Percentiles rank a stretch among this genome's conserved stretches.
Evolutionary conservation across 495 filamentous ascomycete genomes (phyloP).

Genomic region (Penicillium atrosanguineum): DNA sequence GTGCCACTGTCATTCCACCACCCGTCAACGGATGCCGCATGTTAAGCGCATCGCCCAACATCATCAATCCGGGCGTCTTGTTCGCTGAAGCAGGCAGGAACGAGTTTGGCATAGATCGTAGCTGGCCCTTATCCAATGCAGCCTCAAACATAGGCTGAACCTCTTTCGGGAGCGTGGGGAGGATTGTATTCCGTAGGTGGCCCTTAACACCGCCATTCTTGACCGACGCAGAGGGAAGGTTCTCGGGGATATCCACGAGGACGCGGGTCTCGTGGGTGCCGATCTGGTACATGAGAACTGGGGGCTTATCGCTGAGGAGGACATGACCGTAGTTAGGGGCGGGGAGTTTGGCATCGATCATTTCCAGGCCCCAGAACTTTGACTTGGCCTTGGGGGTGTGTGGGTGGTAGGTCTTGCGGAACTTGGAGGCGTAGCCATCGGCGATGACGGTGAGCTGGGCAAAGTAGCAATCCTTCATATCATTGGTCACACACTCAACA

Average conservation of each 20-base stretch:
- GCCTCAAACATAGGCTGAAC: conserved; percentile 70
- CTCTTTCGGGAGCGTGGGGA: conserved; percentile 71
- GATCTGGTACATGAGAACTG: conserved; percentile 95
- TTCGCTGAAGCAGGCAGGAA: conserved; percentile 78
- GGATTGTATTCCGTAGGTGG: conserved; percentile 71
- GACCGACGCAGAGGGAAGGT: conserved; percentile 65
- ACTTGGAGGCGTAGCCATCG: conserved; percentile 91
- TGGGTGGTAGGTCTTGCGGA: conserved; percentile 77
- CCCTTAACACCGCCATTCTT: conserved; percentile 76
- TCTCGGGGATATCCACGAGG: conserved; percentile 85
- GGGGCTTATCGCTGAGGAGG: conserved; percentile 69
- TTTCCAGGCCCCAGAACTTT: conserved; percentile 89
- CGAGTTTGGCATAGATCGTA: conserved; percentile 88
- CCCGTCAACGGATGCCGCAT: conserved; percentile 96
- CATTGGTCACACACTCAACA: conserved; percentile 63
- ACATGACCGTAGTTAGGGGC: conserved; percentile 78
- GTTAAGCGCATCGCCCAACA: conserved; percentile 91
- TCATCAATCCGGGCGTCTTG: conserved; percentile 68
- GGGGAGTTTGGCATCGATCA: conserved; percentile 81
- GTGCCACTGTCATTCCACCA: conserved; percentile 93
- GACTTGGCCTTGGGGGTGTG: conserved; percentile 66
- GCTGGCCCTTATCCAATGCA: conserved; percentile 70
- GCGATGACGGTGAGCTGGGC: conserved; percentile 82
- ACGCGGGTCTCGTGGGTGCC: conserved; percentile 90
- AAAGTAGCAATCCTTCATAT: conserved; percentile 72